phyloP scores from a whole-genome alignment of 192 early-diverging fungal genomes.

The Radiomyces spectabilis region DNA sequence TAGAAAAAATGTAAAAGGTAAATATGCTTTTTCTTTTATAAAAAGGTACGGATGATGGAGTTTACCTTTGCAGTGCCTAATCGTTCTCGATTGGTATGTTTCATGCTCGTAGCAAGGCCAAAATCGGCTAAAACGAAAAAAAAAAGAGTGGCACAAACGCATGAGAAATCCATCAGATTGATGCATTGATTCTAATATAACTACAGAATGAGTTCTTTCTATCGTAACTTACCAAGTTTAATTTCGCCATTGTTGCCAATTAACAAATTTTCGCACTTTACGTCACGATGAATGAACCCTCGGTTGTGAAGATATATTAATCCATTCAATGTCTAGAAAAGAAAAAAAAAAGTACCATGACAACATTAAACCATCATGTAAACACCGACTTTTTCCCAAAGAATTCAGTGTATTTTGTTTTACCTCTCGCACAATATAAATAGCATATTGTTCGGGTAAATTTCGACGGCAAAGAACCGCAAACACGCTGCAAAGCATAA shows the following conservation, averaged over 20 bases:
- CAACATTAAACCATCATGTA: neutral
- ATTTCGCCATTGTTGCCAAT: constrained; percentile 25
- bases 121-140: constrained; percentile 20
- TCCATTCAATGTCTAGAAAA: constrained; percentile 21
- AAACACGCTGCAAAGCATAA: constrained; percentile 32
- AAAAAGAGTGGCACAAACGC: neutral
- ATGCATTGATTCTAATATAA: no score
- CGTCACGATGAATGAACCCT: constrained; percentile 30
- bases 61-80: constrained; percentile 32
- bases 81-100: constrained; percentile 21
- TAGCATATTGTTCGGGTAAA: constrained; percentile 25
- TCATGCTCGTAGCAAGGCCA: constrained; percentile 20
- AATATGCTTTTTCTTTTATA: constrained; percentile 3
- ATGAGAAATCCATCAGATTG: no score
- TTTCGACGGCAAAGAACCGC: constrained; percentile 18
- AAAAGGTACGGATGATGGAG: no score
- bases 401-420: neutral
- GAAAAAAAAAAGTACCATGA: neutral
- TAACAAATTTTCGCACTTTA: constrained; percentile 33
- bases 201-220: no score
- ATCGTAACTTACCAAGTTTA: constrained; percentile 27
- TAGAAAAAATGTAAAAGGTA: constrained; percentile 3
- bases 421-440: constrained; percentile 26
- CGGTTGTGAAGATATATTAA: constrained; percentile 24
- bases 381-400: neutral